A percentile compares a stretch with the other conserved stretches of the same genome.
Conservation (phyloP, 306 rosid genomes). For the Quercus agrifolia region DNA sequence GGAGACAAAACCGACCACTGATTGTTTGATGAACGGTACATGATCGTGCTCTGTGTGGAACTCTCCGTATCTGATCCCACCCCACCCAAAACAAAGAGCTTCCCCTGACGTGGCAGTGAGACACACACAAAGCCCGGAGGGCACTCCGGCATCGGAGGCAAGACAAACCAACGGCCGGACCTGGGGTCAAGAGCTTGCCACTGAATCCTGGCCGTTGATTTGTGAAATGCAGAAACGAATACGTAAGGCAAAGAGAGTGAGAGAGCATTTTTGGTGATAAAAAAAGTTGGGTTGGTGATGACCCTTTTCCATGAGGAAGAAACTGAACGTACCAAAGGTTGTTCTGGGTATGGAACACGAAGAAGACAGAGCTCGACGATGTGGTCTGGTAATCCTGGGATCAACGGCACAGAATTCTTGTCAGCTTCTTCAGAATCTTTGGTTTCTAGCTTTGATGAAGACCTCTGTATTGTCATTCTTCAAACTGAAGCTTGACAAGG, state of each 20-base stretch:
- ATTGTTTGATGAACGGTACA: conserved; percentile 42
- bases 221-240: conserved; percentile 43
- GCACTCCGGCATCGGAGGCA: conserved; percentile 40
- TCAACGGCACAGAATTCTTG: conserved; percentile 27
- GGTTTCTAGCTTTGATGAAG: not conserved
- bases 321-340: conserved; percentile 47
- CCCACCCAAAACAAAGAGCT: conserved; percentile 43
- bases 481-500: not conserved
- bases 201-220: conserved; percentile 36
- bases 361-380: conserved; percentile 64
- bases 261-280: conserved; percentile 22
- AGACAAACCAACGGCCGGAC: conserved; percentile 56
- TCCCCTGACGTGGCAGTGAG: conserved; percentile 50
- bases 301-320: conserved; percentile 62
- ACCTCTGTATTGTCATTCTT: conserved; percentile 14
- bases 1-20: conserved; percentile 36
- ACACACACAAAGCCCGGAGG: conserved; percentile 30
- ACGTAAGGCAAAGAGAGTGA: conserved; percentile 38
- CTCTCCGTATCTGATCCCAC: conserved; percentile 7
- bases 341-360: conserved; percentile 65
- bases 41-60: conserved; percentile 16
- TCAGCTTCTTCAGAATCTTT: not conserved
- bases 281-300: conserved; percentile 34
- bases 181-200: conserved; percentile 68
- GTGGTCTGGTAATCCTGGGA: conserved; percentile 61